These are phyloP conservation scores for Lepraria neglecta DNA, from an alignment of 495 filamentous ascomycete species.

Conservation along the genomic window DNA sequence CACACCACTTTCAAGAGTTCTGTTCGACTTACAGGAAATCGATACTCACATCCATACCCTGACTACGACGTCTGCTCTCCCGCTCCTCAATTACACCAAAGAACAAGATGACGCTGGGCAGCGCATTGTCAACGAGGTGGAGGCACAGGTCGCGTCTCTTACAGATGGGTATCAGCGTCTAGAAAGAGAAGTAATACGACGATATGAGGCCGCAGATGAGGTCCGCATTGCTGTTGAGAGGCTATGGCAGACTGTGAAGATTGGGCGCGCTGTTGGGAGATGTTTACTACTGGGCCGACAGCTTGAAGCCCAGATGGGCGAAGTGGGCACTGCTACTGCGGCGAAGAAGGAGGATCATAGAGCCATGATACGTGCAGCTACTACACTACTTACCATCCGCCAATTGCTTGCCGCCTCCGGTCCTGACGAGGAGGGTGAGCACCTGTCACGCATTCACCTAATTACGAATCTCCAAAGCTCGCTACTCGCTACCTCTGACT, in stretches of 20 bases:
- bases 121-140: slow-evolving; percentile 63
- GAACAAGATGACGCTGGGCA: slow-evolving; percentile 61
- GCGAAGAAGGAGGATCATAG: slow-evolving; percentile 62
- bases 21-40: slow-evolving; percentile 96
- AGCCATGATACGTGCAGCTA: slow-evolving; percentile 69
- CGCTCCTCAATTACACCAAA: slow-evolving; percentile 72
- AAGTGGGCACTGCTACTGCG: slow-evolving; percentile 44
- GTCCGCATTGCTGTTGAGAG: slow-evolving; percentile 65
- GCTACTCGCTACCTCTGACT: slow-evolving; percentile 63
- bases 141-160: slow-evolving; percentile 67
- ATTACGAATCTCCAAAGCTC: slow-evolving; percentile 60
- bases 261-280: slow-evolving; percentile 68
- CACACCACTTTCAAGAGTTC: slow-evolving; percentile 84
- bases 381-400: slow-evolving; percentile 65
- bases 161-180: slow-evolving; percentile 78
- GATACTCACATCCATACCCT: slow-evolving; percentile 90
- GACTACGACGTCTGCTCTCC: slow-evolving; percentile 75
- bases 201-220: slow-evolving; percentile 74
- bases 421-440: slow-evolving; percentile 67
- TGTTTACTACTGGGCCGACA: slow-evolving; percentile 76
- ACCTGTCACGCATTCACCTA: slow-evolving; percentile 62
- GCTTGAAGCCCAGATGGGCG: slow-evolving; percentile 73
- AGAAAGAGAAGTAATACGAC: slow-evolving; percentile 72
- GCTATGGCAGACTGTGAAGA: slow-evolving; percentile 68
- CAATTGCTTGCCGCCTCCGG: slow-evolving; percentile 60